phyloP scores from a whole-genome alignment of 2,329 filamentous ascomycete species.

The Penicillium sp. region DNA sequence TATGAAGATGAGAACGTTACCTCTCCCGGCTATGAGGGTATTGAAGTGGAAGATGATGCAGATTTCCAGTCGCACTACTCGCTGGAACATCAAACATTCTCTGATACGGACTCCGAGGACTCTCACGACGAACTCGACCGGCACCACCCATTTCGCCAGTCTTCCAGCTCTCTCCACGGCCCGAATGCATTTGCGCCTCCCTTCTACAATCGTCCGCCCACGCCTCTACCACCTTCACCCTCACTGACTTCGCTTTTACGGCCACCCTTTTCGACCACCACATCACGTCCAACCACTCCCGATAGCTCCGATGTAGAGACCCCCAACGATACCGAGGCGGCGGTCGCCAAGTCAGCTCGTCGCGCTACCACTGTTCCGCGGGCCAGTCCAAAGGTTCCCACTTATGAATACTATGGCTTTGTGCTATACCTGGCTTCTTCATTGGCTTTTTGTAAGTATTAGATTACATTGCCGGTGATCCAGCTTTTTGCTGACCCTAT shows the following conservation, averaged over 20 bases:
- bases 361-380: constrained; percentile 67
- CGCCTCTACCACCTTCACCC: constrained; percentile 85
- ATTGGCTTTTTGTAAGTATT: constrained; percentile 67
- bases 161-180: constrained; percentile 41
- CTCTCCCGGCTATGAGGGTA: constrained; percentile 29
- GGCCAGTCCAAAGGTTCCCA: constrained; percentile 90
- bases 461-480: too few species aligned
- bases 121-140: constrained; percentile 31
- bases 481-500: constrained; percentile 2
- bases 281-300: constrained; percentile 87
- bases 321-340: constrained; percentile 56
- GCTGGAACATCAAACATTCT: constrained; percentile 37
- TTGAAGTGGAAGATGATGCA: constrained; percentile 39
- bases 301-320: constrained; percentile 85
- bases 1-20: constrained; percentile 29
- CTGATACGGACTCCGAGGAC: constrained; percentile 36
- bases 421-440: constrained; percentile 89
- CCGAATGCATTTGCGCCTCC: constrained; percentile 65
- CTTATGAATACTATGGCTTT: constrained; percentile 99
- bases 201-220: constrained; percentile 96
- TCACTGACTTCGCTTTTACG: constrained; percentile 88
- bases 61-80: constrained; percentile 48
- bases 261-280: constrained; percentile 59
- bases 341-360: constrained; percentile 58
- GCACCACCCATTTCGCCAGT: constrained; percentile 41